Evolutionary conservation across 2,329 filamentous ascomycete species (phyloP).

Genomic region (Colletotrichum sp.): DNA sequence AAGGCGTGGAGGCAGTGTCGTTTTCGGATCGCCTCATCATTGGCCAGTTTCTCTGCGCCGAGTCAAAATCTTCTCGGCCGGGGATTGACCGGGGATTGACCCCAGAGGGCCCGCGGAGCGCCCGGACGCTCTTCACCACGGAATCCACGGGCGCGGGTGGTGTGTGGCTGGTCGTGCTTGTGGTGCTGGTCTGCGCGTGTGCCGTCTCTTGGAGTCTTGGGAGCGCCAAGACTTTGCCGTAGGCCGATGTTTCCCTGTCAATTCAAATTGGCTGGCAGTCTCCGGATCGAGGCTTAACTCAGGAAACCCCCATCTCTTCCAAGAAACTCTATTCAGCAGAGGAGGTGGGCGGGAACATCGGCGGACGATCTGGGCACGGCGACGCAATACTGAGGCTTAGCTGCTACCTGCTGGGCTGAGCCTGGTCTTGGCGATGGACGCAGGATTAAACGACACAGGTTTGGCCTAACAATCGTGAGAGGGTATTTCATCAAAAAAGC

Average conservation of each 20-base stretch:
- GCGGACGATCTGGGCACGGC: background rate
- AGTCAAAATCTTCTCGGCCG: background rate
- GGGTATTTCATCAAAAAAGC: background rate
- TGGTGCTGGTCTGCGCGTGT: background rate
- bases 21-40: background rate
- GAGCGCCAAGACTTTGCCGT: background rate
- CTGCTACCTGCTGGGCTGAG: background rate
- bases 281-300: background rate
- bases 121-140: background rate
- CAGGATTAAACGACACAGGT: background rate
- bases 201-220: background rate
- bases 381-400: slow-evolving; percentile 14
- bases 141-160: background rate
- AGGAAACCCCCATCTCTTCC: background rate
- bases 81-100: background rate
- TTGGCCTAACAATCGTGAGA: background rate
- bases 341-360: background rate
- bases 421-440: background rate
- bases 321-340: background rate
- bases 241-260: background rate
- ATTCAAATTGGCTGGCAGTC: background rate
- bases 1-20: background rate
- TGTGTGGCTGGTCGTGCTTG: background rate
- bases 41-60: background rate
- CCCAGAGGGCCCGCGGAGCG: background rate